phyloP scores from a whole-genome alignment of 1,139 yeast species.

The Scheffersomyces illinoinensis region DNA sequence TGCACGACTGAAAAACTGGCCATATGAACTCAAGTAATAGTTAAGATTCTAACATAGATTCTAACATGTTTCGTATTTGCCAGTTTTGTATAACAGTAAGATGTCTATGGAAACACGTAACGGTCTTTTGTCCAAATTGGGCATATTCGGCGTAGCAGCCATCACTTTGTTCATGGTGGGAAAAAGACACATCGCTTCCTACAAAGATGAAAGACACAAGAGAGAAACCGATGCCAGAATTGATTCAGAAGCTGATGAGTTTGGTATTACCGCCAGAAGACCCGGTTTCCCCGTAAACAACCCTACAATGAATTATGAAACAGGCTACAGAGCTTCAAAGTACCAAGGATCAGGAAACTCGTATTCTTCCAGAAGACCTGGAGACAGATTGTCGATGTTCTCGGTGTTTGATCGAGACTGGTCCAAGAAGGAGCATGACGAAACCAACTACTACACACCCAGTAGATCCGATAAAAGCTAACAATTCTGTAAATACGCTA shows the following conservation, averaged over 20 bases:
- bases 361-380: conserved; percentile 50
- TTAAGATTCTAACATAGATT: neutral
- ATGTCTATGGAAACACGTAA: conserved; percentile 35
- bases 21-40: neutral
- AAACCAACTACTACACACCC: neutral
- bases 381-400: conserved; percentile 38
- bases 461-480: neutral
- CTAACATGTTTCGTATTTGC: neutral
- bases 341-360: conserved; percentile 69
- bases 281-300: conserved; percentile 40
- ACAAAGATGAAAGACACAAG: conserved; percentile 39
- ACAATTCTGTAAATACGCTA: neutral
- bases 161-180: conserved; percentile 35
- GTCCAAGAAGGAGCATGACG: conserved; percentile 9
- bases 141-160: conserved; percentile 33
- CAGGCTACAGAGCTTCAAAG: conserved; percentile 48
- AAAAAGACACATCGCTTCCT: conserved; percentile 35
- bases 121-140: conserved; percentile 38
- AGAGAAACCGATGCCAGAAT: conserved; percentile 41
- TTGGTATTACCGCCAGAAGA: conserved; percentile 25
- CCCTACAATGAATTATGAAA: conserved; percentile 27
- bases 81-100: neutral
- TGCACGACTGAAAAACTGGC: neutral
- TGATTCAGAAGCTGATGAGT: conserved; percentile 34
- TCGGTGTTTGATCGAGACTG: conserved; percentile 27